These are phyloP conservation scores for Alternaria atra DNA, from an alignment of 2,329 filamentous ascomycete genomes.

Conservation along the genomic window DNA sequence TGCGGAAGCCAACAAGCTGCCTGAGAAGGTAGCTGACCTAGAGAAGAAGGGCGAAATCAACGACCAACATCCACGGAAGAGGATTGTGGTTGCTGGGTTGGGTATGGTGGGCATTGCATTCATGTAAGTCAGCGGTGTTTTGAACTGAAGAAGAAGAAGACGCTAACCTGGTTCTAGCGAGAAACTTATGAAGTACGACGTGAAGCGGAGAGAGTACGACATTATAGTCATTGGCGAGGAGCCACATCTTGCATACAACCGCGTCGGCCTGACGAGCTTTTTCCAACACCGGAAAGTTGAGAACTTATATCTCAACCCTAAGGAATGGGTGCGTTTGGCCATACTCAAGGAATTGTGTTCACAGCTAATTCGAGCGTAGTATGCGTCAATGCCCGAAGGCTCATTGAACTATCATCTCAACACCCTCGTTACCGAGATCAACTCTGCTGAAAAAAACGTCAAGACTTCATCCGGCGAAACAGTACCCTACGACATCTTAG, in stretches of 20 bases:
- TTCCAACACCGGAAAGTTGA: conserved; percentile 87
- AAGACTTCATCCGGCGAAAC: conserved; percentile 73
- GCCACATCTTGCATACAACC: conserved; percentile 86
- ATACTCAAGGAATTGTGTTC: neutral
- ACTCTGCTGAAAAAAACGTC: conserved; percentile 71
- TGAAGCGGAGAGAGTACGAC: conserved; percentile 76
- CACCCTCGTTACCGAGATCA: conserved; percentile 74
- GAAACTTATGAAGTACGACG: conserved; percentile 86
- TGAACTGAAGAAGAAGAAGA: neutral
- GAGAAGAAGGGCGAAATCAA: conserved; percentile 42
- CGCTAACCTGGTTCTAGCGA: conserved; percentile 65
- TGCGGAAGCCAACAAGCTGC: conserved; percentile 56
- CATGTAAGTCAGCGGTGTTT: conserved; percentile 68
- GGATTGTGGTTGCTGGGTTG: conserved; percentile 82
- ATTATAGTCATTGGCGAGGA: conserved; percentile 90
- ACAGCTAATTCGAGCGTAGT: conserved; percentile 57
- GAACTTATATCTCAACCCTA: conserved; percentile 85
- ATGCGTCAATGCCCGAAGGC: conserved; percentile 70
- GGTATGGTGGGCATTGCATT: conserved; percentile 93
- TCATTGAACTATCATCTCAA: conserved; percentile 79
- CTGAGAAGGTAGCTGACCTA: conserved; percentile 53
- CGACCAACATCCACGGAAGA: conserved; percentile 60
- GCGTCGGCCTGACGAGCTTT: conserved; percentile 87
- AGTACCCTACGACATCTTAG: conserved; percentile 80
- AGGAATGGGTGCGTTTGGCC: conserved; percentile 71